Evolutionary conservation across 495 filamentous ascomycete species (phyloP), one percentile per base, ranked within the genome.

Genomic region (Lineolata rhizophorae): DNA sequence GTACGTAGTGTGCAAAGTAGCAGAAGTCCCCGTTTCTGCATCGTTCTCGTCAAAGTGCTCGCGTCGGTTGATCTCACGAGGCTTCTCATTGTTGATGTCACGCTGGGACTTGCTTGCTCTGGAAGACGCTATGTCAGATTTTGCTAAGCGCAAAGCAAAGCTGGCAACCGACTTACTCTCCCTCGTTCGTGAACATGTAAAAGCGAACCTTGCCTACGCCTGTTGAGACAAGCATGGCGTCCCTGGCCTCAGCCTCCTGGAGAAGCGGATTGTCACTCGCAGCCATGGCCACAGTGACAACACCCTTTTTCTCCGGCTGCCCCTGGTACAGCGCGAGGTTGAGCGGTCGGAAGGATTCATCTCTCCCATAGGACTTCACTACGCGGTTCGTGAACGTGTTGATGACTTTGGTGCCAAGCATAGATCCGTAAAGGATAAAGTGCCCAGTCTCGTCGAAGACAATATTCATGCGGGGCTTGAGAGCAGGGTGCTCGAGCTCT

Each of bases 231-330:
- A 99, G 62, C 51, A 95, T 81, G 0, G 87, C 81, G 51, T 99
- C 87, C 38, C 87, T 68, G 21, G 70, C 67, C 54, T 94, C 82
- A 12, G 87, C 80, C 55, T 94, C 87, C 44, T 82, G 76, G 11
- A 99, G 65, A 8, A 99, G 68, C 0, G 87, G 87, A 47, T 99
- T 99, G 40, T 64, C 71, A 29, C 76, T 83, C 2, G 87, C 90
- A 2, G 87, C 87, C 87, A 99, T 99, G 25, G 80, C 82, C n/a
- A 99, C 73, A 0, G 90, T 95, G 10, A 84, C 75, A 5, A 94
- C 55, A 3, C 74, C 74, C 48, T 95, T 95, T 49, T 79, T 82
- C 43, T 83, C 73, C 0, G 87, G 90, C 39, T 81, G 76, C 30
- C 87, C 87, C 57, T 99, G 87, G 49, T 95, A 99, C n/a, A 99